Evolutionary conservation across 768 basidiomycete species (phyloP), one percentile per base, ranked within the genome.

Genomic region (Rhizopogon rudus): DNA sequence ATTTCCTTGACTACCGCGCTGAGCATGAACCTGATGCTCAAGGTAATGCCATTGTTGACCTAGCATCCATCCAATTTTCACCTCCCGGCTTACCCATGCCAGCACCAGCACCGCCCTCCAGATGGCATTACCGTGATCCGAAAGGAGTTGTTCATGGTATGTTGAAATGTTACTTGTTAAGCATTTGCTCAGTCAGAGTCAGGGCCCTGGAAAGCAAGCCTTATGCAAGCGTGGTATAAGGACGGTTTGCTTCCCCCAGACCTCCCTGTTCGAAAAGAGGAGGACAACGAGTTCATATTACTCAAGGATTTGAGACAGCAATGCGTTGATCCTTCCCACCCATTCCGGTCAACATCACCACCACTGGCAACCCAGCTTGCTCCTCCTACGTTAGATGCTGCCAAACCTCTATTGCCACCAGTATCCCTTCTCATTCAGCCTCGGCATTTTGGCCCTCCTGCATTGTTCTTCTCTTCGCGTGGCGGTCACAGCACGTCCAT

Each of bases 211-310:
- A 90, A 88, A 64, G 77, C 87, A n/a, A 80, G 83, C 22, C 75
- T 92, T 44, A 93, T 93, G 91, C 90, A 93, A 64, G 81, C 84
- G 4, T 93, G 91, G 91, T 91, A 88, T 65, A 88, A 87, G 63
- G 91, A 93, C 57, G 88, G 88, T 8, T 68, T 91, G 17, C 75
- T 93, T 22, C 91, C 91, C 3, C 86, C 85, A 0, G 89, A 92
- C 64, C 80, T 93, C 7, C 91, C 91, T 3, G 84, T 93, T 13
- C 77, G 88, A 58, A 78, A 84, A 43, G 91, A 92, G 65, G 85
- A 86, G 61, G 91, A 91, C 40, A 62, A 73, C 0, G 82, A 81
- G 2, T 93, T 84, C 63, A 77, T 79, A 51, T 73, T 86, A 8
- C 75, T 93, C 57, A 86, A 81, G 65, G 90, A 92, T 59, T 75